Evolutionary conservation across 495 filamentous ascomycete species (phyloP), one percentile per base, ranked within the genome.

Genomic region (Penicillium parvum): DNA sequence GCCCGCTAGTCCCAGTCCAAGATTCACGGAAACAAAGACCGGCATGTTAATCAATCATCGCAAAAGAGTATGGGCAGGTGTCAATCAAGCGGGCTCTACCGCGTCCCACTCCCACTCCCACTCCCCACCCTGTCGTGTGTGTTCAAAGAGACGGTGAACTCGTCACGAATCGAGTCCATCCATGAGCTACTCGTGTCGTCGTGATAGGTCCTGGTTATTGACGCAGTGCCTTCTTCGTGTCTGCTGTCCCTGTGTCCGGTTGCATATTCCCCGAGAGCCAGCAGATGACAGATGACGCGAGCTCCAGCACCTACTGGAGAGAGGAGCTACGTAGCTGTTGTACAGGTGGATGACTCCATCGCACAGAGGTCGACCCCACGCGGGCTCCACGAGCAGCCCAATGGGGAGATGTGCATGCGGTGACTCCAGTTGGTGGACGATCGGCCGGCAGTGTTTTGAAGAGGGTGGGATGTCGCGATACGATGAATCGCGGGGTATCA

Each of bases 341-440:
- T n/a, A n/a, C n/a, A n/a, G n/a, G n/a, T n/a, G n/a, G 45, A 36
- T 43, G 50, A 43, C 37, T 35, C 35, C 49, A 47, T 52, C 40
- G 25, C 36, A 42, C 41, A 33, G 42, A 37, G 41, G n/a, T n/a
- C 8, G 28, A 48, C 47, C 29, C 47, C 51, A 50, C 43, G 41
- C 40, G 30, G 46, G 44, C 37, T 36, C 37, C 42, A 30, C 23
- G 32, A 48, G 8, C 33, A 41, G 14, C 52, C 52, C 52, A 33
- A 55, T 52, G 22, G 36, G 45, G 52, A 48, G 44, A 30, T 41
- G 44, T 52, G 48, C 48, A 55, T 46, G 42, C n/a, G 38, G 43
- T 37, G 32, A 22, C 25, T 16, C 36, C 15, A 44, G 23, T 30
- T 27, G 16, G 26, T 7, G 34, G 40, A n/a, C 7, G 43, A 55